A percentile compares a stretch with the other conserved stretches of the same genome.
phyloP scores from a whole-genome alignment of 140 eudicot species.

The Erigeron philadelphicus region DNA sequence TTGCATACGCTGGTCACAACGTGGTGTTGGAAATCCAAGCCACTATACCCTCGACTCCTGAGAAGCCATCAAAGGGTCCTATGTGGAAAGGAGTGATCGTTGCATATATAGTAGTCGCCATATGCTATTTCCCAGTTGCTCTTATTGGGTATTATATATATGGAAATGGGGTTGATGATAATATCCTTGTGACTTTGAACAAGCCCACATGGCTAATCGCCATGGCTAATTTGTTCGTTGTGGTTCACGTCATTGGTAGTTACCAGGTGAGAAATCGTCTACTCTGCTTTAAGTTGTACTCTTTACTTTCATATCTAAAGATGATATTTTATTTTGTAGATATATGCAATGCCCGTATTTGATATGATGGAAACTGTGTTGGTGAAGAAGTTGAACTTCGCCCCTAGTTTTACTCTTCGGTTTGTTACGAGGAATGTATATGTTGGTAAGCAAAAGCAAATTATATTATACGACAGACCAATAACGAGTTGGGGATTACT shows the following conservation, averaged over 20 bases:
- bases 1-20: conserved; percentile 90
- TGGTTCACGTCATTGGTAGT: conserved; percentile 51
- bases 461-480: not conserved
- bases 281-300: not conserved
- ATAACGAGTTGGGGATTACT: conserved; percentile 1
- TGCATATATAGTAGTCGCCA: conserved; percentile 50
- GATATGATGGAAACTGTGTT: conserved; percentile 71
- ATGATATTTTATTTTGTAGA: conserved; percentile 22
- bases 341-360: conserved; percentile 81
- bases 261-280: conserved; percentile 39
- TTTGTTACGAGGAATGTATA: conserved; percentile 54
- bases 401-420: conserved; percentile 51
- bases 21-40: conserved; percentile 78
- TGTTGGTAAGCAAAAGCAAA: conserved; percentile 48
- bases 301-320: conserved; percentile 9
- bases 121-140: conserved; percentile 62
- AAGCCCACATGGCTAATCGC: conserved; percentile 50
- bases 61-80: conserved; percentile 56
- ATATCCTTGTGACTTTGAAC: conserved; percentile 33
- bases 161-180: conserved; percentile 39
- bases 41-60: conserved; percentile 57
- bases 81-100: conserved; percentile 59
- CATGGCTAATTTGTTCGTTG: conserved; percentile 53
- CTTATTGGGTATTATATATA: conserved; percentile 40
- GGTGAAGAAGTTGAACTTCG: conserved; percentile 59